phyloP scores from a whole-genome alignment of 1,139 yeast species.

The Protomyces arabidopsidicola region DNA sequence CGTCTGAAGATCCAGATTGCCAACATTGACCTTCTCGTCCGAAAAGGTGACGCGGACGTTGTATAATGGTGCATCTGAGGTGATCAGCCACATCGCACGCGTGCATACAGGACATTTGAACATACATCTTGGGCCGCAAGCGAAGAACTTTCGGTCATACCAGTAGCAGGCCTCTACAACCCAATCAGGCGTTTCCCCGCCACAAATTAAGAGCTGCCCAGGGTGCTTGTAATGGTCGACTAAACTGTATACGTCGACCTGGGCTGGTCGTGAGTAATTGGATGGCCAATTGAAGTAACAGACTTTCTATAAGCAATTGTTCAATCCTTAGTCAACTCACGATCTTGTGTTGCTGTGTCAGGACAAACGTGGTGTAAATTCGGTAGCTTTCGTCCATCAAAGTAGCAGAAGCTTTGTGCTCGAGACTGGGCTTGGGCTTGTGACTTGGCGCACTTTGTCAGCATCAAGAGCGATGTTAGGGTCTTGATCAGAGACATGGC shows the following conservation, averaged over 20 bases:
- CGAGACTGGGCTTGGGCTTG: too few relatives aligned
- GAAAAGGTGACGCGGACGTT: not conserved
- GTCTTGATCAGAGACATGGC: too few relatives aligned
- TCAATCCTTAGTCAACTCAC: too few relatives aligned
- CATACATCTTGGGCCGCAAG: not conserved
- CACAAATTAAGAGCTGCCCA: not conserved
- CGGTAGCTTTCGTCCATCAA: not conserved
- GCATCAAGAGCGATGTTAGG: too few relatives aligned
- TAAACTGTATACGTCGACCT: too few relatives aligned
- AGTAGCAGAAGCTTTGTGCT: not conserved
- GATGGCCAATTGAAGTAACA: too few relatives aligned
- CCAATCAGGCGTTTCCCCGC: not conserved
- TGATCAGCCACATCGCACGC: not conserved
- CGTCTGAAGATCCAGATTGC: not conserved
- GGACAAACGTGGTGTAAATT: too few relatives aligned
- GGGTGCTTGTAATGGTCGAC: too few relatives aligned
- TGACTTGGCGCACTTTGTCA: too few relatives aligned
- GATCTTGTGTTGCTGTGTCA: too few relatives aligned
- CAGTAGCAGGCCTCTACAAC: not conserved
- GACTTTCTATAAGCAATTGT: too few relatives aligned
- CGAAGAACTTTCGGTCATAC: not conserved
- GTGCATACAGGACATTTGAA: not conserved
- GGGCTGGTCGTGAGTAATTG: too few relatives aligned
- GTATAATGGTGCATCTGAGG: not conserved
- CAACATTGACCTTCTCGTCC: not conserved